A percentile compares a stretch with the other conserved stretches of the same genome.
phyloP scores from a whole-genome alignment of 2,329 filamentous ascomycete genomes.

The Alternaria hordeiaustralica region DNA sequence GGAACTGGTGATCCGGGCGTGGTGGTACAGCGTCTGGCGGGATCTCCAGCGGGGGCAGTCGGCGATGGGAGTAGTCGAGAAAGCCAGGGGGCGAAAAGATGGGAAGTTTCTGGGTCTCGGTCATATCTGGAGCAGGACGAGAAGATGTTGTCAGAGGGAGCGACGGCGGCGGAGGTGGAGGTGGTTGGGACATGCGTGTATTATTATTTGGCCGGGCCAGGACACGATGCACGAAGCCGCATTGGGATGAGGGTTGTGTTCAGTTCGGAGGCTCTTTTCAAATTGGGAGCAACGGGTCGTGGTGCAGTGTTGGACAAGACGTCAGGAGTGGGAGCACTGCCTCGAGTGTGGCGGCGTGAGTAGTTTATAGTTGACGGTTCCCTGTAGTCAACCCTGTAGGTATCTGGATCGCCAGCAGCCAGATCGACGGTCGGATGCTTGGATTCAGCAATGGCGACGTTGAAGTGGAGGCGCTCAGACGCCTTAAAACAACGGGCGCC shows the following conservation, averaged over 20 bases:
- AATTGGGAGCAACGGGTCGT: constrained; percentile 46
- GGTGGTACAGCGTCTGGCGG: constrained; percentile 47
- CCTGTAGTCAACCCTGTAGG: constrained; percentile 43
- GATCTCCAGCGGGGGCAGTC: constrained; percentile 50
- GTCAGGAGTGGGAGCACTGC: constrained; percentile 49
- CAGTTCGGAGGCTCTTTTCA: constrained; percentile 44
- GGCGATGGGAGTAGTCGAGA: constrained; percentile 49
- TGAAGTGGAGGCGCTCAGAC: constrained; percentile 46
- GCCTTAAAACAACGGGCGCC: constrained; percentile 37
- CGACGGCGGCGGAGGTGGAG: constrained; percentile 49
- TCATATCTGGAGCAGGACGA: constrained; percentile 50
- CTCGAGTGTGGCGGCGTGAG: constrained; percentile 47
- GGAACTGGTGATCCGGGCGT: constrained; percentile 48
- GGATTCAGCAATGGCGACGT: constrained; percentile 45
- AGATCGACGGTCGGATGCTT: constrained; percentile 44
- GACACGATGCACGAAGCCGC: constrained; percentile 51
- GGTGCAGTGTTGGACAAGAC: constrained; percentile 47
- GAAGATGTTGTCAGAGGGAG: constrained; percentile 49
- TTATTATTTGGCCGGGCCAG: constrained; percentile 51
- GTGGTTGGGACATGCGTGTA: constrained; percentile 54
- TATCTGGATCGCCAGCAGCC: constrained; percentile 49
- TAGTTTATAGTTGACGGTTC: constrained; percentile 46
- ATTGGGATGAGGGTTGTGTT: constrained; percentile 47
- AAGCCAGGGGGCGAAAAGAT: constrained; percentile 51
- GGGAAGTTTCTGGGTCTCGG: constrained; percentile 54